A percentile compares a stretch with the other conserved stretches of the same genome.
Conservation (phyloP, 2,329 filamentous ascomycete species). For the Penicillium sclerotiorum region DNA sequence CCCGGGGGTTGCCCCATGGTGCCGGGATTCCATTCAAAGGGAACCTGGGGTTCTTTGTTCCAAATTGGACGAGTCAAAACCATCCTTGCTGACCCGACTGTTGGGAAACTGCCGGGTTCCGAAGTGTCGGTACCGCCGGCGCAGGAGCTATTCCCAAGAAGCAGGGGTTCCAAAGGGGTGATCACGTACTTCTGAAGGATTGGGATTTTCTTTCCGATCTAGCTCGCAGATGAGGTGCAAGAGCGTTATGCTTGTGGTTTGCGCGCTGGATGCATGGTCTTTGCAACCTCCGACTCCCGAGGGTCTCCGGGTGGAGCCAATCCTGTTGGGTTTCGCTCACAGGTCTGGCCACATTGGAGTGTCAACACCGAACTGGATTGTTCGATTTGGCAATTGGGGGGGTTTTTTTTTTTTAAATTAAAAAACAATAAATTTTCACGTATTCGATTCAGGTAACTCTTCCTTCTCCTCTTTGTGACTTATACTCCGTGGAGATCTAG, state of each 20-base stretch:
- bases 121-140: conserved; percentile 24
- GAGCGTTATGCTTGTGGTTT: neutral
- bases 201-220: neutral
- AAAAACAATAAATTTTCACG: neutral
- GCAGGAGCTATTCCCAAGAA: conserved; percentile 18
- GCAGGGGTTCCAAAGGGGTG: conserved; percentile 2
- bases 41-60: conserved; percentile 18
- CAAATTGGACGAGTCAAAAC: conserved; percentile 21
- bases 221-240: neutral
- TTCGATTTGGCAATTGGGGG: neutral
- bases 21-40: conserved; percentile 19
- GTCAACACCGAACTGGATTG: neutral
- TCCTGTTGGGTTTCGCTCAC: neutral
- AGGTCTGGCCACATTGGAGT: neutral
- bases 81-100: conserved; percentile 21
- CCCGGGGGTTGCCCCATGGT: conserved; percentile 16
- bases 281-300: too few relatives aligned
- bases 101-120: conserved; percentile 25
- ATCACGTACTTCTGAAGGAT: conserved; percentile 1
- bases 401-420: too few relatives aligned
- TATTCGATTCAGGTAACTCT: neutral
- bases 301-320: neutral
- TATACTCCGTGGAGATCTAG: neutral
- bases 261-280: too few relatives aligned
- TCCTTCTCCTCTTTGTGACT: neutral